Conservation (phyloP, 257 asterid genomes). For the Haberlea rhodopensis region DNA sequence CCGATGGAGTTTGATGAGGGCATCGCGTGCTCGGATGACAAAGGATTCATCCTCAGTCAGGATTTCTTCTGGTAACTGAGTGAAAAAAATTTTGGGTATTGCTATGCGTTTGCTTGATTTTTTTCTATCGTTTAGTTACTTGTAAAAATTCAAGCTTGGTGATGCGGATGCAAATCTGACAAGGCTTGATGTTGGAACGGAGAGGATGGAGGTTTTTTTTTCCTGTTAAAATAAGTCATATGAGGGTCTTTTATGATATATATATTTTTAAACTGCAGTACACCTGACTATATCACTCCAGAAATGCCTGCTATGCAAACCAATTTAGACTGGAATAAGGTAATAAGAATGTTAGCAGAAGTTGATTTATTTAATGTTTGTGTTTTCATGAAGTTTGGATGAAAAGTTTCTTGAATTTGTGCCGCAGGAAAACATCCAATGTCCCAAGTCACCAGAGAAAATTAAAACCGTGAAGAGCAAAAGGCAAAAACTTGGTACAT, state of each 20-base stretch:
- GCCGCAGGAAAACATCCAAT: constrained; percentile 55
- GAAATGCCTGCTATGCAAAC: constrained; percentile 51
- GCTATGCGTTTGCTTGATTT: neutral
- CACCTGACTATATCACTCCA: constrained; percentile 92
- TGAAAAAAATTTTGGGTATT: neutral
- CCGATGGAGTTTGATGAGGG: constrained; percentile 37
- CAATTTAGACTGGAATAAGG: constrained; percentile 47
- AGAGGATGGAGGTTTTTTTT: neutral
- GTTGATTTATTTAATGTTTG: neutral
- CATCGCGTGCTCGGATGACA: constrained; percentile 37
- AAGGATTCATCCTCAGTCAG: constrained; percentile 85
- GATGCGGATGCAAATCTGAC: neutral
- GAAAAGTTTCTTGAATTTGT: constrained; percentile 22
- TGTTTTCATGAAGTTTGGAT: constrained; percentile 2
- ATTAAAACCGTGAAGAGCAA: constrained; percentile 50
- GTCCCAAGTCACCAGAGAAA: constrained; percentile 87
- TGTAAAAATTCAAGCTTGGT: neutral
- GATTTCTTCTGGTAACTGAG: constrained; percentile 82
- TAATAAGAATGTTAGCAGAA: neutral
- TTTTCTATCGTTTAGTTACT: neutral
- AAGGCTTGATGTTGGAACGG: neutral
- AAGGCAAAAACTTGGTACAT: constrained; percentile 59
- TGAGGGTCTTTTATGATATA: neutral
- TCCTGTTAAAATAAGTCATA: too few species aligned
- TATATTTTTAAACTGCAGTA: constrained; percentile 37